A percentile compares a stretch with the other conserved stretches of the same genome.
These are phyloP conservation scores for Coemansia sp. DNA, from an alignment of 192 early-diverging fungal genomes.

Conservation along the genomic window DNA sequence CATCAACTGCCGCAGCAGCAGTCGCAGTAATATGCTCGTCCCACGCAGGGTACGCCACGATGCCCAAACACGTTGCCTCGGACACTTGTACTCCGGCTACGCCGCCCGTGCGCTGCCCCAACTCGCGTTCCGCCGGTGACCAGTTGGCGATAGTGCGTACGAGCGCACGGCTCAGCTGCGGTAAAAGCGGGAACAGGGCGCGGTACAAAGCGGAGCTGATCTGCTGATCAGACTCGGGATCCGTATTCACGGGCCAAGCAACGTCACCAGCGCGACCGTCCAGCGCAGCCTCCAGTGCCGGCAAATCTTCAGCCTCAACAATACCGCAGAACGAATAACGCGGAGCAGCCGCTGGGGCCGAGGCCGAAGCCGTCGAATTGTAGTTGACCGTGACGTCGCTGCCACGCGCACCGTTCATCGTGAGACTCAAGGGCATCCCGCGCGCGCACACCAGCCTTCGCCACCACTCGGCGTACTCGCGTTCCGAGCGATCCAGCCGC, in stretches of 20 bases:
- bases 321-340: constrained; percentile 43
- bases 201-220: constrained; percentile 18
- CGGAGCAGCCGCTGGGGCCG: too few species aligned
- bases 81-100: constrained; percentile 15
- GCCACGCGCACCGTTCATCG: constrained; percentile 15
- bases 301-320: constrained; percentile 44
- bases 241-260: constrained; percentile 26
- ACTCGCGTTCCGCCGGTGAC: constrained; percentile 44
- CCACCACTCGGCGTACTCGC: constrained; percentile 54
- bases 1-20: background rate
- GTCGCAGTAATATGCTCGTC: background rate
- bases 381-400: constrained; percentile 45
- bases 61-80: constrained; percentile 28
- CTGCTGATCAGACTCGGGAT: constrained; percentile 1
- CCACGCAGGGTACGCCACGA: constrained; percentile 9
- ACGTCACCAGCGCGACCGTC: constrained; percentile 9
- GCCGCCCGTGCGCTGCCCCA: constrained; percentile 19
- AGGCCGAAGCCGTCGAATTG: too few species aligned
- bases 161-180: constrained; percentile 26
- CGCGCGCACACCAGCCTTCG: constrained; percentile 30
- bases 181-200: constrained; percentile 42
- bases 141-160: constrained; percentile 40
- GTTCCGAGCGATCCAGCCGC: constrained; percentile 31
- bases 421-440: constrained; percentile 47
- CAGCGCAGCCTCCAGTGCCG: constrained; percentile 28